Evolutionary conservation across 768 basidiomycete genomes (phyloP).

Genomic region (Lactifluus volemus): DNA sequence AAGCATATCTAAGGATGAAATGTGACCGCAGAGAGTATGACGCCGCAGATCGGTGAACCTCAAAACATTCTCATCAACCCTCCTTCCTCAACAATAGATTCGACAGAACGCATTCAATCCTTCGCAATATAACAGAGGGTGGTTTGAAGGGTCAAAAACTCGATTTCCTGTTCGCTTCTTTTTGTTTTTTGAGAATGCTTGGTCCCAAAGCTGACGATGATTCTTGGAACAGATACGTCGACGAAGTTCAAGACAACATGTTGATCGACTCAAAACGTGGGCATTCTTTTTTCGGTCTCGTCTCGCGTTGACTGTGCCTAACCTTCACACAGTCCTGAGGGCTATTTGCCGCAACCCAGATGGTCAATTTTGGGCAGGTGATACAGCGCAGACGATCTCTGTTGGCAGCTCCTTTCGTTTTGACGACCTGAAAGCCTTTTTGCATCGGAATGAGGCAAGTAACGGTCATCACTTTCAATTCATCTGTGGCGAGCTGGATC

Average conservation of each 20-base stretch:
- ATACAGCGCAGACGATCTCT: constrained; percentile 70
- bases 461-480: background rate
- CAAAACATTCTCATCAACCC: background rate
- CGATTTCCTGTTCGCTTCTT: background rate
- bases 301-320: background rate
- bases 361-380: constrained; percentile 74
- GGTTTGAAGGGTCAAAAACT: constrained; percentile 8
- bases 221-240: constrained; percentile 46
- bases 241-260: constrained; percentile 61
- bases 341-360: constrained; percentile 51
- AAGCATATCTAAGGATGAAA: constrained; percentile 42
- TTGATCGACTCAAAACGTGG: constrained; percentile 53
- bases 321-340: constrained; percentile 41
- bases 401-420: constrained; percentile 64
- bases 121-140: background rate
- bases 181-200: background rate
- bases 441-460: constrained; percentile 49
- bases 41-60: constrained; percentile 48
- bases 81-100: background rate
- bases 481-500: background rate
- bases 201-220: background rate
- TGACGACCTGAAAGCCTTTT: constrained; percentile 57
- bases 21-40: constrained; percentile 39
- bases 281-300: constrained; percentile 13
- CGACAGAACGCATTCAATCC: constrained; percentile 14